Conservation (phyloP, 176 grass and related monocot species). For the Cenchrus americanus region DNA sequence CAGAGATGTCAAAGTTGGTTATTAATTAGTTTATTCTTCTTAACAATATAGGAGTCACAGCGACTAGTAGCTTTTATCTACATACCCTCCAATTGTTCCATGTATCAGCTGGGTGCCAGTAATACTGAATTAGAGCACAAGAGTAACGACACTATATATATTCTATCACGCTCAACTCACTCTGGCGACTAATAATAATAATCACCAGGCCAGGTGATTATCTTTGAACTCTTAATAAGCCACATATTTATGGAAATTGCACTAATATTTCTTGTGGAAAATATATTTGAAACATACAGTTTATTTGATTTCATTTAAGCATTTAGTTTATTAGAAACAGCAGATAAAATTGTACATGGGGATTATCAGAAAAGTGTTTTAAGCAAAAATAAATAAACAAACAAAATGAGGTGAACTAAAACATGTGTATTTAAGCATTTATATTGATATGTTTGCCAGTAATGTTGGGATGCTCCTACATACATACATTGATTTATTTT, state of each 20-base stretch:
- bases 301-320: background rate
- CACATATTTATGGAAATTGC: background rate
- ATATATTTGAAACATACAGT: background rate
- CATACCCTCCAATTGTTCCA: background rate
- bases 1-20: background rate
- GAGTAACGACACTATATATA: too few relatives aligned
- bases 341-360: background rate
- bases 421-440: background rate
- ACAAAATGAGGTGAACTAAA: background rate
- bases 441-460: background rate
- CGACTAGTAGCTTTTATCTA: background rate
- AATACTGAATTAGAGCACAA: background rate
- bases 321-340: background rate
- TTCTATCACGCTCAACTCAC: background rate
- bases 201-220: background rate
- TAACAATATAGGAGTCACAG: background rate
- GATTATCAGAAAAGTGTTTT: background rate
- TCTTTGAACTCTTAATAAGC: background rate
- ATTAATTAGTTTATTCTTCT: background rate
- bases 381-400: too few relatives aligned
- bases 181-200: background rate
- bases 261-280: background rate
- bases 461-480: background rate
- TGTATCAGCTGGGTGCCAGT: background rate
- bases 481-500: background rate